A percentile compares a stretch with the other conserved stretches of the same genome.
Evolutionary conservation across 2,329 filamentous ascomycete genomes (phyloP).

Genomic region (Harringtonia aguacate): DNA sequence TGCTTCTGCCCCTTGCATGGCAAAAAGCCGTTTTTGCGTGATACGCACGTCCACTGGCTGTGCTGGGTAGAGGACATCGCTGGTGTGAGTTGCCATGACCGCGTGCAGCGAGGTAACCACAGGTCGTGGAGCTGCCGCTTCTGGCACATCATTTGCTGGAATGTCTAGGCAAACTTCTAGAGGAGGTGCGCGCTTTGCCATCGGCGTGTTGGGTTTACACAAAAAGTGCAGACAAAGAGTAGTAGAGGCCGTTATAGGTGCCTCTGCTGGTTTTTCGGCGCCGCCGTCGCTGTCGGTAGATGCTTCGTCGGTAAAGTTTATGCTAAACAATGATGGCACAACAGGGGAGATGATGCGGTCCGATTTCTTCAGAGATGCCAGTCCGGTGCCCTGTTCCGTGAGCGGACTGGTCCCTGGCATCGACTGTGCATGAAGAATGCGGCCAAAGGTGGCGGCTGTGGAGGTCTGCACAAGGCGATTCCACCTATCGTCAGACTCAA

Average conservation of each 20-base stretch:
- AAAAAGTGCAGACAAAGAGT: constrained; percentile 36
- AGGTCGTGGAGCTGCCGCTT: not conserved
- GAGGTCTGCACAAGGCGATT: constrained; percentile 1
- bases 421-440: constrained; percentile 28
- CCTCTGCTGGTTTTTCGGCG: not conserved
- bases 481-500: not conserved
- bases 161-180: constrained; percentile 26
- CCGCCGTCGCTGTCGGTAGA: not conserved
- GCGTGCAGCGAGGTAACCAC: constrained; percentile 12
- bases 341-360: constrained; percentile 31
- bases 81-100: constrained; percentile 24
- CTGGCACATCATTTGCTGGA: not conserved
- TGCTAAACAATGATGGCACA: constrained; percentile 34
- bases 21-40: constrained; percentile 23
- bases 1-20: constrained; percentile 14
- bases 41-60: constrained; percentile 38
- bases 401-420: too few relatives aligned
- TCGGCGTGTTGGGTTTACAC: constrained; percentile 19
- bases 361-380: constrained; percentile 5
- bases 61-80: constrained; percentile 35
- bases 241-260: constrained; percentile 10
- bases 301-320: constrained; percentile 26
- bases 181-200: constrained; percentile 11
- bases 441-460: constrained; percentile 35
- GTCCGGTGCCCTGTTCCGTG: too few relatives aligned